phyloP scores from a whole-genome alignment of 1,284 basidiomycete species.

The Phellopilus nigrolimitatus region DNA sequence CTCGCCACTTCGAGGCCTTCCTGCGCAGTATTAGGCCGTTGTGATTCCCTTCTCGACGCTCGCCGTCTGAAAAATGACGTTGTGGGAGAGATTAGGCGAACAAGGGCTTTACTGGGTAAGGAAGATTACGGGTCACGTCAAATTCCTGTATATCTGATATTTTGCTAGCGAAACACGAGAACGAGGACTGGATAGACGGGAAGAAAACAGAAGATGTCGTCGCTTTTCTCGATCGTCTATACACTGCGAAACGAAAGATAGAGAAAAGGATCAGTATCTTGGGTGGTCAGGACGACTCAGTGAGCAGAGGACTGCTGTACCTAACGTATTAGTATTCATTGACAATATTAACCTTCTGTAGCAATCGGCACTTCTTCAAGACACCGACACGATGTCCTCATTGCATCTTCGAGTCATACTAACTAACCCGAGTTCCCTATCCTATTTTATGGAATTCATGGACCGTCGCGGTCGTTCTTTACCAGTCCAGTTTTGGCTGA shows the following conservation, averaged over 20 bases:
- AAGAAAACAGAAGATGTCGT: slow-evolving; percentile 80
- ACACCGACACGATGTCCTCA: slow-evolving; percentile 26
- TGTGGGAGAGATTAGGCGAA: slow-evolving; percentile 79
- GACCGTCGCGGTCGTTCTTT: slow-evolving; percentile 81
- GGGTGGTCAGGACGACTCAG: slow-evolving; percentile 63
- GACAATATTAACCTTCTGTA: slow-evolving; percentile 17
- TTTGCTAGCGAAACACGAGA: slow-evolving; percentile 68
- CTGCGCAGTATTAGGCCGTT: slow-evolving; percentile 77
- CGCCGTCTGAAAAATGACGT: slow-evolving; percentile 88
- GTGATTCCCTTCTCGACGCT: slow-evolving; percentile 82
- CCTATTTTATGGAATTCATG: slow-evolving; percentile 98
- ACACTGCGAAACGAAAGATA: slow-evolving; percentile 80
- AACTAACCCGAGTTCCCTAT: slow-evolving; percentile 82
- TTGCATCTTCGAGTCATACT: slow-evolving; percentile 68
- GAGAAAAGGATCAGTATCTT: slow-evolving; percentile 82
- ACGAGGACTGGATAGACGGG: slow-evolving; percentile 79
- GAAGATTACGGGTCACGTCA: slow-evolving; percentile 4
- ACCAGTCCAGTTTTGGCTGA: slow-evolving; percentile 95
- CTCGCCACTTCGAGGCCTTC: slow-evolving; percentile 85
- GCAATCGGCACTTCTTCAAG: slow-evolving; percentile 28
- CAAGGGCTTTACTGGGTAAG: slow-evolving; percentile 65
- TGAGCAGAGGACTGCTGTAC: no score
- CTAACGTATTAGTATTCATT: no score
- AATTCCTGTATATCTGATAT: slow-evolving; percentile 10
- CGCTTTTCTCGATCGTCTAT: slow-evolving; percentile 83